Base-by-base conservation (phyloP, 129 eudicot species). In the Deinandra increscens region DNA sequence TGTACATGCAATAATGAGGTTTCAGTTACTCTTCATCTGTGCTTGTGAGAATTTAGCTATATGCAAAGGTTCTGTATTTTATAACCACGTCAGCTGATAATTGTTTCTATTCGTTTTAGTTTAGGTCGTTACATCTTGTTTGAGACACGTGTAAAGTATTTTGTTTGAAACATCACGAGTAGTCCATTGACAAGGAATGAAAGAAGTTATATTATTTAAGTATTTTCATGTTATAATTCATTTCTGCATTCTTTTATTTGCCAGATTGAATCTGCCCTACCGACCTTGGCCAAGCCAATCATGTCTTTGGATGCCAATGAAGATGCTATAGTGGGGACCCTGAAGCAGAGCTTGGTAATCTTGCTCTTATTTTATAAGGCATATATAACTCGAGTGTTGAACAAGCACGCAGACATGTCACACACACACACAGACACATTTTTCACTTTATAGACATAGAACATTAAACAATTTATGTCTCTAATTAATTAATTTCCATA, bases 251-350 rank as follows among this genome's bases (percentile, higher is more conserved):
- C 34, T 75, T 34, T 62, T 60, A 38, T 71, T 49, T 81, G 51
- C 50, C 74, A 94, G 99, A 94, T 94, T 45, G 99, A 94, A 80
- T 75, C 97, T 26, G 96, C 91, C 60, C 80, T 94, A 58, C 99
- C 99, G 33, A 85, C 93, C 49, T 79, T 94, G 77, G 87, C 89
- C 58, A 85, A 87, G 75, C 97, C 97, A 42, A 87, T 94, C 41
- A 90, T 94, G 99, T 94, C 99, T 50, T 75, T 94, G 80, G 99
- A 94, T 77, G 99, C 97, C 67, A 90, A 80, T 71, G 99, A 94
- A 85, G 99, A 94, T 82, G 97, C 96, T 64, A 81, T 94, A 70
- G 88, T 90, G 56, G 99, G 99, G 85, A 84, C 84, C 59, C 64
- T 94, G 79, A 89, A 94, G 80, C 97, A 89, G 76, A 90, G 94